These are phyloP conservation scores for Boletellus ananas DNA, from an alignment of 768 basidiomycete species.

Conservation along the genomic window DNA sequence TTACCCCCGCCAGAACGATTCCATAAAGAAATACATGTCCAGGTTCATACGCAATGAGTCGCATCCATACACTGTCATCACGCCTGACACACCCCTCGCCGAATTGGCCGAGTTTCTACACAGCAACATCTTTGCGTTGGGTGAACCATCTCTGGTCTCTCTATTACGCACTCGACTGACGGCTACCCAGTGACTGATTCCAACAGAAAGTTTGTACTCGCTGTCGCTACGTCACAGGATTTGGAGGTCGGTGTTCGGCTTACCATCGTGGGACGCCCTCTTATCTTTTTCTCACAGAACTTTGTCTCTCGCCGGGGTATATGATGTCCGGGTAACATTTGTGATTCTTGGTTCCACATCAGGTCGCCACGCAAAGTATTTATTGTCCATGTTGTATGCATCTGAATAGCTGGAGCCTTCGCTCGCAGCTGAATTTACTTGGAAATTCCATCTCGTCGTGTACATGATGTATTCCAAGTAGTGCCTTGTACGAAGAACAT, in stretches of 20 bases:
- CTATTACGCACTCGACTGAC: not conserved
- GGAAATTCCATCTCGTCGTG: not conserved
- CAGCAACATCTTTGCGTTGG: slow-evolving; percentile 70
- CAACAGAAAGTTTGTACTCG: slow-evolving; percentile 78
- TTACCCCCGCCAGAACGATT: slow-evolving; percentile 51
- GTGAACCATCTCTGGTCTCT: slow-evolving; percentile 36
- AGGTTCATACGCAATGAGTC: slow-evolving; percentile 65
- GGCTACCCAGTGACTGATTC: slow-evolving; percentile 70
- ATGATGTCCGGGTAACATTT: slow-evolving; percentile 8
- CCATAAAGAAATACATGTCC: slow-evolving; percentile 65
- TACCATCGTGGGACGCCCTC: not conserved
- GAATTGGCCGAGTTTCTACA: slow-evolving; percentile 81
- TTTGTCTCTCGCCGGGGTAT: slow-evolving; percentile 29
- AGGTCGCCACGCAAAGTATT: not conserved
- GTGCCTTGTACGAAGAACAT: not conserved
- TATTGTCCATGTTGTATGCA: not conserved
- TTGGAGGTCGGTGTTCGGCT: slow-evolving; percentile 42
- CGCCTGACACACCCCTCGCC: slow-evolving; percentile 71
- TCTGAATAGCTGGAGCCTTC: not conserved
- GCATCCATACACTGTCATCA: slow-evolving; percentile 74
- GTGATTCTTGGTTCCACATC: not conserved
- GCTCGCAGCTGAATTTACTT: not conserved
- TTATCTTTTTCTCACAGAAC: slow-evolving; percentile 15
- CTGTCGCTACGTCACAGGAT: slow-evolving; percentile 73
- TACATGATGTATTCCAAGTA: not conserved